Base-by-base conservation (phyloP, 257 asterid species). In the Scutellaria baicalensis region DNA sequence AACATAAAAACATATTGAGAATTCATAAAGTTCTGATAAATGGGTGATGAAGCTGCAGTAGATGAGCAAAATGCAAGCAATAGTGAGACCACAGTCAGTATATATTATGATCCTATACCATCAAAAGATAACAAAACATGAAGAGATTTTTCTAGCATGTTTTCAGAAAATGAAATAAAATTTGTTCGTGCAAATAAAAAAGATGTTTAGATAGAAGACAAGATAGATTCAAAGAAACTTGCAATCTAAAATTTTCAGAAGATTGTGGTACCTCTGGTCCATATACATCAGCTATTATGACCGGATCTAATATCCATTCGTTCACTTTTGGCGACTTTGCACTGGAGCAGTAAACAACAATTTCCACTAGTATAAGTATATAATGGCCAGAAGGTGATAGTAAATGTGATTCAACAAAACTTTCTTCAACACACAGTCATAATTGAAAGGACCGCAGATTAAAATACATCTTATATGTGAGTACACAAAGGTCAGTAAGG, bases 281-380 rank as follows among this genome's bases (percentile, higher is more conserved):
- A 73, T 86, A 90, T 17, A 83, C 78, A 75, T 90, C 98, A 67
- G 97, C 97, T 68, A 93, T 90, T 72, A 84, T 55, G 68, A 93
- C 95, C 0, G 98, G 98, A 71, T 93, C 98, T 62, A 93, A 77
- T 74, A 93, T 88, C 98, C 98, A 93, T 63, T 82, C 95, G 59
- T 88, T 72, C 83, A 82, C 93, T 82, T 79, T 83, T 18, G 83
- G 87, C 1, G 95, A 93, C 87, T 80, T 90, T 71, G 88, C 95
- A 66, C 98, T 92, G 79, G 69, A 47, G 66, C 59, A 71, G 10
- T 75, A 51, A 20, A 57, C 45, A 74, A 52, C 40, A 65, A 44
- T 40, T 40, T 39, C 50, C 36, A 38, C 64, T 55, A 59, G 68
- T 60, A 69, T 66, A 54, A 82, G 82, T 62, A 49, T 68, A 39